Percentiles rank a stretch among this genome's conserved stretches.
These are phyloP conservation scores for Boechera stricta DNA, from an alignment of 345 rosid species.

Conservation along the genomic window DNA sequence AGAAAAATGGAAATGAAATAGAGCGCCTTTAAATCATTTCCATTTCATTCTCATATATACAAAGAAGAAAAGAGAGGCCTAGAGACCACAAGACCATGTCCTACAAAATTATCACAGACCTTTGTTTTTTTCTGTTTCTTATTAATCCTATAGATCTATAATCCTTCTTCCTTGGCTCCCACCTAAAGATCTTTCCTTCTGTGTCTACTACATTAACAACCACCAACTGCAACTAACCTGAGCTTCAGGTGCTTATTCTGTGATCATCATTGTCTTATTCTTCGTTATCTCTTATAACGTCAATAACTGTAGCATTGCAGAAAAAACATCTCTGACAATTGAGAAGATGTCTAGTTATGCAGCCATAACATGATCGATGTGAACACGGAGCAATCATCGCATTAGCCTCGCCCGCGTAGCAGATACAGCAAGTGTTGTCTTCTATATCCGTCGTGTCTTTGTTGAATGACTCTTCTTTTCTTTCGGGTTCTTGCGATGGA, in stretches of 20 bases:
- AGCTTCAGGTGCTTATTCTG: background rate
- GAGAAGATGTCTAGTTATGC: conserved; percentile 93
- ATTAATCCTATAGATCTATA: conserved; percentile 31
- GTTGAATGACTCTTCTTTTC: conserved; percentile 39
- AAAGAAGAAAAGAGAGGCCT: conserved; percentile 30
- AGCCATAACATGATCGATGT: conserved; percentile 85
- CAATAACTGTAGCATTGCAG: conserved; percentile 80
- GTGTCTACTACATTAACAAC: conserved; percentile 34
- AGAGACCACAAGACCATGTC: conserved; percentile 23
- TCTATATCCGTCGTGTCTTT: conserved; percentile 54
- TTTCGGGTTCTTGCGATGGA: conserved; percentile 47
- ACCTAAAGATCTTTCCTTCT: conserved; percentile 17
- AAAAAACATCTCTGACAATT: conserved; percentile 95
- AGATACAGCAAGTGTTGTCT: conserved; percentile 83
- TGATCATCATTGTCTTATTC: conserved; percentile 30
- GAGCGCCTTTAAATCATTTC: background rate
- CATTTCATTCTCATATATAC: conserved; percentile 41
- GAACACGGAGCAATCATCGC: conserved; percentile 80
- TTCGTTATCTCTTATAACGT: conserved; percentile 51
- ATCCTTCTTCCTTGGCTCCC: conserved; percentile 25
- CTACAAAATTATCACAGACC: conserved; percentile 45
- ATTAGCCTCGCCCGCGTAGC: conserved; percentile 69
- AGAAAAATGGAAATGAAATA: background rate
- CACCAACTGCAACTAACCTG: conserved; percentile 25
- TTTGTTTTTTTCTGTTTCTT: conserved; percentile 24